Conservation (phyloP, 805 yeast genomes). For the Metschnikowia kunwiensis region DNA sequence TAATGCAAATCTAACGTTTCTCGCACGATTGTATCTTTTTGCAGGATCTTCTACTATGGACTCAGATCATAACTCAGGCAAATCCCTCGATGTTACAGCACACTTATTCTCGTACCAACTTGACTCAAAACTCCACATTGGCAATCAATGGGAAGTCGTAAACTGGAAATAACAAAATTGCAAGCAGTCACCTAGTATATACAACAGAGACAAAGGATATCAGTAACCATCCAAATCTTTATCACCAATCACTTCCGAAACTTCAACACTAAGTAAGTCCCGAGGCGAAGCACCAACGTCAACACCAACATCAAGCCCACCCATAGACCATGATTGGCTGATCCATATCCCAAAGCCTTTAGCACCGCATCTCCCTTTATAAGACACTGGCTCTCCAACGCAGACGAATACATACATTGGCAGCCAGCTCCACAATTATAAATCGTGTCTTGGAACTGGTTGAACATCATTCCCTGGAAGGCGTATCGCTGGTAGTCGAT, state of each 20-base stretch:
- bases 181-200: no score
- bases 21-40: no score
- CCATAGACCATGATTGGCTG: slow-evolving; percentile 31
- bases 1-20: no score
- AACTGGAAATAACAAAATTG: no score
- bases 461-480: slow-evolving; percentile 44
- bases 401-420: slow-evolving; percentile 33
- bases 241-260: slow-evolving; percentile 8
- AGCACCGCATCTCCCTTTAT: slow-evolving; percentile 35
- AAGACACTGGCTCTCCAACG: slow-evolving; percentile 27
- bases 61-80: no score
- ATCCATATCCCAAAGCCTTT: slow-evolving; percentile 28
- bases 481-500: slow-evolving; percentile 40
- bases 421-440: slow-evolving; percentile 32
- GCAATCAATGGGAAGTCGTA: no score
- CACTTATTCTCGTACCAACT: no score
- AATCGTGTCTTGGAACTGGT: slow-evolving; percentile 28
- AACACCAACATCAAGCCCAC: slow-evolving; percentile 32
- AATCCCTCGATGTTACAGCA: no score
- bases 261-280: slow-evolving; percentile 25
- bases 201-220: no score
- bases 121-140: no score
- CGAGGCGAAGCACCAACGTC: slow-evolving; percentile 28
- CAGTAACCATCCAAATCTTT: no score
- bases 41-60: no score